Percentiles rank a stretch among this genome's conserved stretches.
Evolutionary conservation across 164 flowering plant species (phyloP).

Genomic region (Euptelea pleiosperma): DNA sequence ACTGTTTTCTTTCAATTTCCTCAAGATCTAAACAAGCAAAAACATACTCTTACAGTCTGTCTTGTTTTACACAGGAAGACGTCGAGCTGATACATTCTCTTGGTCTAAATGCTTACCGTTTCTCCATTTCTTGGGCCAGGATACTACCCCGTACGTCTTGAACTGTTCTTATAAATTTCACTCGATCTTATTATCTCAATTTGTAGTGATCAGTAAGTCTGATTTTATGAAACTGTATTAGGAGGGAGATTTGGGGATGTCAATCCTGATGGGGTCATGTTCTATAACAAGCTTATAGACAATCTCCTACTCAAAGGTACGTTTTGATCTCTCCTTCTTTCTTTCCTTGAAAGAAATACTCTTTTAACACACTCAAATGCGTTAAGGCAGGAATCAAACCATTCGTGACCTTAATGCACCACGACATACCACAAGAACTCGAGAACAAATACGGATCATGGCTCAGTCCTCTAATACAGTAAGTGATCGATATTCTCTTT

Average conservation of each 20-base stretch:
- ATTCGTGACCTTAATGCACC: conserved; percentile 7
- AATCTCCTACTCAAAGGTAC: conserved; percentile 36
- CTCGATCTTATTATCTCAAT: too few relatives aligned
- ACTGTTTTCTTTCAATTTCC: too few relatives aligned
- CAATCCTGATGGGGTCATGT: conserved; percentile 38
- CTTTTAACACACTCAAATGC: neutral
- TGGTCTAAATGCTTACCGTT: conserved; percentile 38
- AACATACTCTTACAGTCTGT: neutral
- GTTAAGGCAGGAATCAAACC: conserved; percentile 8
- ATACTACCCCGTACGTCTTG: conserved; percentile 19
- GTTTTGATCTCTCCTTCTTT: too few relatives aligned
- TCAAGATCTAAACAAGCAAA: neutral
- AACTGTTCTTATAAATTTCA: too few relatives aligned
- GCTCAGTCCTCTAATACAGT: conserved; percentile 15
- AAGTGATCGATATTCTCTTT: neutral
- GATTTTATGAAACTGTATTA: too few relatives aligned
- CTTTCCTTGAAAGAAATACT: too few relatives aligned
- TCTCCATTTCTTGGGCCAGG: conserved; percentile 44
- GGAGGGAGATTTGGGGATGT: conserved; percentile 43
- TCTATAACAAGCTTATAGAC: conserved; percentile 40
- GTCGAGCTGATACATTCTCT: conserved; percentile 37
- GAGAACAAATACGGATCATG: conserved; percentile 13
- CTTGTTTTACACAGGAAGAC: conserved; percentile 31
- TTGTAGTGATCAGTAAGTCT: too few relatives aligned
- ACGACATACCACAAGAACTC: conserved; percentile 12